These are phyloP conservation scores for Ustilago hordei DNA, from an alignment of 1,284 basidiomycete species.

Conservation along the genomic window DNA sequence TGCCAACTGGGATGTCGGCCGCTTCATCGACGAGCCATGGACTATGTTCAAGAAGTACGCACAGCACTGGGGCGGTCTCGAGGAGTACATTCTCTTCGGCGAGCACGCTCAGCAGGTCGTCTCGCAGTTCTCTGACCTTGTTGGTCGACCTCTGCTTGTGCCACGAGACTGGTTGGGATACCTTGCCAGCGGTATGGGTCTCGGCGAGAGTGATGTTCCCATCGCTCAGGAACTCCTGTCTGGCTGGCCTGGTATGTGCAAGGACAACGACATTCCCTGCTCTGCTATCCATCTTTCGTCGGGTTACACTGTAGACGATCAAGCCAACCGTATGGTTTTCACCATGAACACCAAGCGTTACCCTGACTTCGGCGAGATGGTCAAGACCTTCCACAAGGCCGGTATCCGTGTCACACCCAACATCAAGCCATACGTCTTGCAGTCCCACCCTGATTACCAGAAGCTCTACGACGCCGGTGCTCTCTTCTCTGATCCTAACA, in stretches of 20 bases:
- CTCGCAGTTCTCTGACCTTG: constrained; percentile 65
- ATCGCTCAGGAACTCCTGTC: constrained; percentile 71
- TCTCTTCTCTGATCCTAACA: constrained; percentile 68
- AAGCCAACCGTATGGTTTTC: constrained; percentile 71
- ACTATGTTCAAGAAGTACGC: constrained; percentile 71
- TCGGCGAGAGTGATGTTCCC: constrained; percentile 70
- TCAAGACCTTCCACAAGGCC: constrained; percentile 69
- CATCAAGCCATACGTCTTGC: constrained; percentile 69
- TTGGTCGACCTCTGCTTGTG: constrained; percentile 69
- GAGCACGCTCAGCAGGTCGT: constrained; percentile 68
- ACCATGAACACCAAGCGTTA: constrained; percentile 71
- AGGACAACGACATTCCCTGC: constrained; percentile 71
- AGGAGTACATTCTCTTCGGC: constrained; percentile 71
- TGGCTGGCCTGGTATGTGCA: constrained; percentile 70
- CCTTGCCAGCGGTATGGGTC: constrained; percentile 70
- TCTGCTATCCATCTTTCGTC: constrained; percentile 67
- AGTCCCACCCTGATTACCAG: constrained; percentile 69
- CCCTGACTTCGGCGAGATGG: constrained; percentile 71
- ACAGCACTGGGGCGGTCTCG: constrained; percentile 71
- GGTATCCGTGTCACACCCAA: constrained; percentile 72
- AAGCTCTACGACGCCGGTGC: constrained; percentile 66
- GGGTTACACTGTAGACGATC: constrained; percentile 70
- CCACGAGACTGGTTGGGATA: constrained; percentile 71
- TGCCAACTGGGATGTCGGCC: constrained; percentile 70
- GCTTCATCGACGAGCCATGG: constrained; percentile 71